Conservation (phyloP, 257 asterid genomes). For the Knoxia roxburghii region DNA sequence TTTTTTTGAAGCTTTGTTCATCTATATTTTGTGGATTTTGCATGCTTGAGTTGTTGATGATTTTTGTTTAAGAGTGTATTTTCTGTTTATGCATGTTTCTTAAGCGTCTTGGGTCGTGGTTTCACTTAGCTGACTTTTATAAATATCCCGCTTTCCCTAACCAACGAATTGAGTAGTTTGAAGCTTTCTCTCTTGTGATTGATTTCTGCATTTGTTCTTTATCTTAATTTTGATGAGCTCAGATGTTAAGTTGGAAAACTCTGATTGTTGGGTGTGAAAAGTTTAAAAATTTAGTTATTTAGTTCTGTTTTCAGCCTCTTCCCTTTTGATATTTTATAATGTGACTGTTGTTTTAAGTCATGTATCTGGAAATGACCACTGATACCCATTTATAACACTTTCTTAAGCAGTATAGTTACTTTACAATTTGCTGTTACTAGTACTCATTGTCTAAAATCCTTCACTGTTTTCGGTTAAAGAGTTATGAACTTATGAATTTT, state of each 20-base stretch:
- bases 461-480: background rate
- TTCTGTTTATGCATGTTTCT: background rate
- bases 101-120: background rate
- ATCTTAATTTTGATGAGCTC: background rate
- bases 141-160: background rate
- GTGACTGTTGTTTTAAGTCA: too few species aligned
- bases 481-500: background rate
- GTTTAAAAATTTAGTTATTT: background rate
- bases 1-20: background rate
- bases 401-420: too few species aligned
- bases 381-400: too few species aligned
- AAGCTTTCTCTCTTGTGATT: background rate
- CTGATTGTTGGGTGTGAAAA: background rate
- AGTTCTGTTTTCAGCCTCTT: too few species aligned
- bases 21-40: background rate
- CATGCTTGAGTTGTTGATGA: background rate
- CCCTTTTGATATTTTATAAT: too few species aligned
- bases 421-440: too few species aligned
- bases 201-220: background rate
- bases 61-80: background rate
- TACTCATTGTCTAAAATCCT: too few species aligned
- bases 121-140: background rate
- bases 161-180: background rate
- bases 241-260: background rate
- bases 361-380: too few species aligned